Percentiles rank a stretch among this genome's conserved stretches.
phyloP scores from a whole-genome alignment of 129 eudicot species.

The Flaveria ramosissima region DNA sequence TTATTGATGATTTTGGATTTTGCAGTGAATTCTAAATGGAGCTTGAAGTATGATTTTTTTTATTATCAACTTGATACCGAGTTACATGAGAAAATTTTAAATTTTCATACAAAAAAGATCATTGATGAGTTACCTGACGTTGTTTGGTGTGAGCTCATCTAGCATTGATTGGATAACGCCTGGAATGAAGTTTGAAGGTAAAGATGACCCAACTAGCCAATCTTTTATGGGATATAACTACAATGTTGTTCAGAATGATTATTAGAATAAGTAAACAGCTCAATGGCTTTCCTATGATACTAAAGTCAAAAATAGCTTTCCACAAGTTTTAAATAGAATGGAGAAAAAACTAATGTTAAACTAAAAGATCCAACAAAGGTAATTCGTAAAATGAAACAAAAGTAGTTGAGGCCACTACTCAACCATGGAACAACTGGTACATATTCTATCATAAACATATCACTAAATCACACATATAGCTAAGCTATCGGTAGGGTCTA shows the following conservation, averaged over 20 bases:
- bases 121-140: constrained; percentile 60
- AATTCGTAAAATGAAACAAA: not conserved
- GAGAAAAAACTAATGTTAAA: not conserved
- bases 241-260: constrained; percentile 26
- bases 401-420: not conserved
- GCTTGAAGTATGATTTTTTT: not conserved
- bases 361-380: not conserved
- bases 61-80: not conserved
- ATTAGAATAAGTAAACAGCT: constrained; percentile 14
- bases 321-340: constrained; percentile 2
- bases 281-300: constrained; percentile 8
- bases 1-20: not conserved
- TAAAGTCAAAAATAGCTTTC: constrained; percentile 13
- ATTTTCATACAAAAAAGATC: constrained; percentile 1
- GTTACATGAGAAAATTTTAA: constrained; percentile 16
- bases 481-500: too few species aligned
- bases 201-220: constrained; percentile 90
- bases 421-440: not conserved
- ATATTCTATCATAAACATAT: not conserved
- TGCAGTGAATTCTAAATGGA: not conserved
- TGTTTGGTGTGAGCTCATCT: constrained; percentile 69
- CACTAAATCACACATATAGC: too few species aligned
- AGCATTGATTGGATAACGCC: constrained; percentile 56
- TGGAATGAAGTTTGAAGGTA: constrained; percentile 70
- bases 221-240: constrained; percentile 86